phyloP scores from a whole-genome alignment of 306 rosid genomes.

The Myrica gale region DNA sequence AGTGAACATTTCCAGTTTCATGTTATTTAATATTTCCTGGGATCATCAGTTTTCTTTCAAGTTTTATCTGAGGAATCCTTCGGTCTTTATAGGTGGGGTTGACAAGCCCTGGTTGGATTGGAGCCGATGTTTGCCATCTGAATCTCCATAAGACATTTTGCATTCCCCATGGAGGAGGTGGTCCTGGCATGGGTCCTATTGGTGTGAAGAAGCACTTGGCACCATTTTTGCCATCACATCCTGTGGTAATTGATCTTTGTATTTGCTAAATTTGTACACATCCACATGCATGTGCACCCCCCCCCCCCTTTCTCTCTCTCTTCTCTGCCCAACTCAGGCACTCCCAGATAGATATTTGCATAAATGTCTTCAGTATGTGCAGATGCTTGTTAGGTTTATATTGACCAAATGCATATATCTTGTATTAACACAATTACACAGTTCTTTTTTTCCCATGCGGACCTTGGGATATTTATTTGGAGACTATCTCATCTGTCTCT shows the following conservation, averaged over 20 bases:
- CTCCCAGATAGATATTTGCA: too few relatives aligned
- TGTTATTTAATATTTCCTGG: background rate
- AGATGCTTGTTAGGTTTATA: conserved; percentile 13
- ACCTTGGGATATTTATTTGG: background rate
- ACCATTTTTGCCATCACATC: conserved; percentile 97
- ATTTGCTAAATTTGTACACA: conserved; percentile 4
- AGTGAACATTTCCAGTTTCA: background rate
- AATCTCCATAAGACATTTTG: conserved; percentile 99
- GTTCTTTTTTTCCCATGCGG: conserved; percentile 1
- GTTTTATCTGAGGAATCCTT: conserved; percentile 13
- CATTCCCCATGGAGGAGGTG: conserved; percentile 99
- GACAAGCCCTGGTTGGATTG: conserved; percentile 98
- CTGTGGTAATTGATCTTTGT: conserved; percentile 61
- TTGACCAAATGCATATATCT: conserved; percentile 16
- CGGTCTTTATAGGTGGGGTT: conserved; percentile 71
- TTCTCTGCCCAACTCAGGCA: too few relatives aligned
- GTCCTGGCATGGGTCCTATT: conserved; percentile 99
- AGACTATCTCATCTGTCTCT: background rate
- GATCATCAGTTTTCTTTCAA: conserved; percentile 9
- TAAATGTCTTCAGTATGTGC: background rate
- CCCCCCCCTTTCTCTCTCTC: too few relatives aligned
- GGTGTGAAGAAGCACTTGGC: conserved; percentile 99
- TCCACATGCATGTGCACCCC: background rate
- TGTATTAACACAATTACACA: background rate
- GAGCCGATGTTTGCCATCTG: conserved; percentile 99